phyloP scores from a whole-genome alignment of 768 basidiomycete genomes.

The Psilocybe subaeruginosa region DNA sequence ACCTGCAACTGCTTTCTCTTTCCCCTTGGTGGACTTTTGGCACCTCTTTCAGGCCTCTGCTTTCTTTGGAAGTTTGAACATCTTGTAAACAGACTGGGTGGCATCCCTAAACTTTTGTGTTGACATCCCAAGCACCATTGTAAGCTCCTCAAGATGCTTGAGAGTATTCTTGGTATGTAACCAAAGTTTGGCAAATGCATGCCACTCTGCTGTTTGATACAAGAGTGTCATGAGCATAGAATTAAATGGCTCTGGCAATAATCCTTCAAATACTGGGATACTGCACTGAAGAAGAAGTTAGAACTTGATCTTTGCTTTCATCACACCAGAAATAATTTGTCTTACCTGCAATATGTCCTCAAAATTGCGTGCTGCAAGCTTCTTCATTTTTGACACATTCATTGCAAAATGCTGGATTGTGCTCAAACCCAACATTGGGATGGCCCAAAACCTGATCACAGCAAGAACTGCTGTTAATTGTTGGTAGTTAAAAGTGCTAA shows the following conservation, averaged over 20 bases:
- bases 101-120: slow-evolving; percentile 20
- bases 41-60: slow-evolving; percentile 9
- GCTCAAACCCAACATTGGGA: slow-evolving; percentile 33
- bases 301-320: not conserved
- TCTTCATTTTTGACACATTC: slow-evolving; percentile 37
- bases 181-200: slow-evolving; percentile 29
- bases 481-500: not conserved
- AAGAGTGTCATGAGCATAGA: slow-evolving; percentile 22
- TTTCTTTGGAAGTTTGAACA: slow-evolving; percentile 19
- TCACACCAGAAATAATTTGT: not conserved
- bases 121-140: slow-evolving; percentile 18
- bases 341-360: slow-evolving; percentile 39
- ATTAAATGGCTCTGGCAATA: slow-evolving; percentile 30
- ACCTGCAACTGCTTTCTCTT: too few species aligned
- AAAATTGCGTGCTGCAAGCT: slow-evolving; percentile 37
- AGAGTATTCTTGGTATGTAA: slow-evolving; percentile 29
- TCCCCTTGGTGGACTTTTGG: not conserved
- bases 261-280: slow-evolving; percentile 36
- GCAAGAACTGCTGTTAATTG: not conserved
- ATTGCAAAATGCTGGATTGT: slow-evolving; percentile 31
- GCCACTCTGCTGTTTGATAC: slow-evolving; percentile 29
- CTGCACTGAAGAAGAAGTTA: slow-evolving; percentile 9
- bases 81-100: slow-evolving; percentile 25
- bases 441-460: slow-evolving; percentile 27
- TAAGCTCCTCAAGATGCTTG: slow-evolving; percentile 21